Conservation (phyloP, 345 rosid genomes). For the Syzygium oleosum region DNA sequence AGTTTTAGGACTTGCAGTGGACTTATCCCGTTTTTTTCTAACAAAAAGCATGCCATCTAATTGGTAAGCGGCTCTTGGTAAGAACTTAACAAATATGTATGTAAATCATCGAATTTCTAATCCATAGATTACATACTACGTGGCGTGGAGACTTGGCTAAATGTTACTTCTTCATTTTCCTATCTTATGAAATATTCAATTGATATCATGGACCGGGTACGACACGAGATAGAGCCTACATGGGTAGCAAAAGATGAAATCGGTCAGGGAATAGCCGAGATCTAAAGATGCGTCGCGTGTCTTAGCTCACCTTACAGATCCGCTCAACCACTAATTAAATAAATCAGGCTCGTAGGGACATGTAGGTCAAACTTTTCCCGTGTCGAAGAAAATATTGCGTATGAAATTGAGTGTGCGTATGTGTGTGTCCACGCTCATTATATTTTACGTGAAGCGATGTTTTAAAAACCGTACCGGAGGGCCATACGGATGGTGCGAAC, state of each 20-base stretch:
- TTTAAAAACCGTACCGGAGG: no score
- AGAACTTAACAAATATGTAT: not conserved
- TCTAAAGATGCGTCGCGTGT: rapidly evolving
- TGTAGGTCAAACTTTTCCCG: no score
- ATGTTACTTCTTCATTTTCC: not conserved
- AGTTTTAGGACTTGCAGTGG: no score
- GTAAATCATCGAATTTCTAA: not conserved
- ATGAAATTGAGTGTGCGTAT: no score
- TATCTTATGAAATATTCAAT: not conserved
- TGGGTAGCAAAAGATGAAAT: not conserved
- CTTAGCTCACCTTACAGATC: no score
- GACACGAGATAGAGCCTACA: not conserved
- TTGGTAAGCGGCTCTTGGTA: not conserved
- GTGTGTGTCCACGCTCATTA: no score
- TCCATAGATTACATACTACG: not conserved
- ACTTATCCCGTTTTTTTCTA: not conserved
- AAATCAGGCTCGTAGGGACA: rapidly evolving
- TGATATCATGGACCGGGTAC: not conserved
- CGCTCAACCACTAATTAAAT: no score
- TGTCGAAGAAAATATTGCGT: no score
- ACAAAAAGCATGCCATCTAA: not conserved
- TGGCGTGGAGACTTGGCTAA: not conserved
- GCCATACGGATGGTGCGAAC: no score
- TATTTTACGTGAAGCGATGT: no score
- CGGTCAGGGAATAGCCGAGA: not conserved